phyloP scores from a whole-genome alignment of 768 basidiomycete genomes.

The Serendipita sp. region DNA sequence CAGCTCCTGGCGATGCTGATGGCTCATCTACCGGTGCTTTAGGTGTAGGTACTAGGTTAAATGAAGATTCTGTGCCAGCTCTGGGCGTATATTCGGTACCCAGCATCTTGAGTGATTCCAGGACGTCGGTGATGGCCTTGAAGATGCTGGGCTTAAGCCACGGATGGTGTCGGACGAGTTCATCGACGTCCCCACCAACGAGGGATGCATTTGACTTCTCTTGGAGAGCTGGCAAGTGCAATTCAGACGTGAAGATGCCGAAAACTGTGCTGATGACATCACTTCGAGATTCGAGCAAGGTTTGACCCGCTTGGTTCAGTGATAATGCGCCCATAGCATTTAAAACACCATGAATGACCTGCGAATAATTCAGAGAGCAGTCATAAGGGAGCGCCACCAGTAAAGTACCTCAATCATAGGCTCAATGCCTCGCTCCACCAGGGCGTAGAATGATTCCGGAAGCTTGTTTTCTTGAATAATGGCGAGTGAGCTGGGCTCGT shows the following conservation, averaged over 20 bases:
- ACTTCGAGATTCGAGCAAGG: slow-evolving; percentile 59
- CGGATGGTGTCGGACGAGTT: slow-evolving; percentile 93
- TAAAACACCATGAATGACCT: slow-evolving; percentile 86
- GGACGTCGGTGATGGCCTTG: slow-evolving; percentile 50
- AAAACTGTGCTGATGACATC: slow-evolving; percentile 76
- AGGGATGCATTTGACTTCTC: slow-evolving; percentile 88
- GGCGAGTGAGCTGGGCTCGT: slow-evolving; percentile 86
- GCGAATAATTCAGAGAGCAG: background rate
- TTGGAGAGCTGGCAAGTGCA: slow-evolving; percentile 63
- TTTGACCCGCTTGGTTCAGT: slow-evolving; percentile 77
- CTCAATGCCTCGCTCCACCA: slow-evolving; percentile 72
- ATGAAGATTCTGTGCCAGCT: slow-evolving; percentile 28
- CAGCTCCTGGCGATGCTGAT: too few species aligned
- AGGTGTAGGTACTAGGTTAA: background rate
- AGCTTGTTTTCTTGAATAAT: slow-evolving; percentile 86
- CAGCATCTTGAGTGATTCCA: slow-evolving; percentile 57
- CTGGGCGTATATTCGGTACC: slow-evolving; percentile 41
- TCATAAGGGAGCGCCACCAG: background rate
- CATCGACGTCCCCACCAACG: slow-evolving; percentile 82
- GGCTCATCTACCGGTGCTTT: background rate
- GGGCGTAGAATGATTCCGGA: slow-evolving; percentile 76
- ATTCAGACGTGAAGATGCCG: slow-evolving; percentile 69
- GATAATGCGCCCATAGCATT: slow-evolving; percentile 94
- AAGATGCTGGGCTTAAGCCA: slow-evolving; percentile 66
- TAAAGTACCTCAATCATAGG: slow-evolving; percentile 64